phyloP scores from a whole-genome alignment of 192 early-diverging fungal genomes.

The Backusella sp. region DNA sequence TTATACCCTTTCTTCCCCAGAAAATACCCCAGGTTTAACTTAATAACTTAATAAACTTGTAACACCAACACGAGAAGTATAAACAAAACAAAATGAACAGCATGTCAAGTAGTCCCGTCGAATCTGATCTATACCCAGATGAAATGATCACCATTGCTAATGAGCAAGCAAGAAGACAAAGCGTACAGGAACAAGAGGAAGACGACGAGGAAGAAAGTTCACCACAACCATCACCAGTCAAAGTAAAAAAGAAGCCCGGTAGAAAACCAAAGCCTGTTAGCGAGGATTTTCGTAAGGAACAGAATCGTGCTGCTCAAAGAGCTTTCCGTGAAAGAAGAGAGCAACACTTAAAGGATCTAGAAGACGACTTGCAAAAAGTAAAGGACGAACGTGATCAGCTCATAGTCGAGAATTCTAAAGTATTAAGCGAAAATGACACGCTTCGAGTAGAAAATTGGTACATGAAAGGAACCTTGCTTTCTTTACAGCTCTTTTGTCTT shows the following conservation, averaged over 20 bases:
- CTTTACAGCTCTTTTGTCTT: conserved; percentile 42
- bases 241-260: conserved; percentile 57
- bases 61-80: background rate
- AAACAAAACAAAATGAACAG: background rate
- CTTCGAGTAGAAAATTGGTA: conserved; percentile 48
- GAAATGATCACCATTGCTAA: background rate
- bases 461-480: conserved; percentile 46
- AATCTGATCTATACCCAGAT: background rate
- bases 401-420: conserved; percentile 34
- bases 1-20: background rate
- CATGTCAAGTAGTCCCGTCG: background rate
- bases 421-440: conserved; percentile 41
- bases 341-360: conserved; percentile 71
- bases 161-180: background rate
- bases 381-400: conserved; percentile 55
- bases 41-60: background rate
- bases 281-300: conserved; percentile 62
- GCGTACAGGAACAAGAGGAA: background rate
- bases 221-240: conserved; percentile 32
- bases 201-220: background rate
- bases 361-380: conserved; percentile 68
- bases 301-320: conserved; percentile 88
- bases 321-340: conserved; percentile 90
- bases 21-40: background rate
- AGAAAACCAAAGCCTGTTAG: conserved; percentile 59